A percentile compares a stretch with the other conserved stretches of the same genome.
phyloP scores from a whole-genome alignment of 83 land plant genomes.

The Larix sibirica region DNA sequence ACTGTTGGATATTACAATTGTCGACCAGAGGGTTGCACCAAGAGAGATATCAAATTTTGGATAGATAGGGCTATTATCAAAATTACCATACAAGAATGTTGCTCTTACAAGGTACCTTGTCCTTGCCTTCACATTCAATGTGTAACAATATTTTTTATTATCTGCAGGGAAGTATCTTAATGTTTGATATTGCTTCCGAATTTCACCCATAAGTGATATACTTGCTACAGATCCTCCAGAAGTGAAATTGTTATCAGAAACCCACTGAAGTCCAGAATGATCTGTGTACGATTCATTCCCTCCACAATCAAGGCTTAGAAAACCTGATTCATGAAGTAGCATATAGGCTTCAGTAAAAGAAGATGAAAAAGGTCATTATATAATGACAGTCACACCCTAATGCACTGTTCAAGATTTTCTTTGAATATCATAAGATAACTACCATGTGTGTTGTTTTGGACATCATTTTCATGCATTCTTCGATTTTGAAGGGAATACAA shows the following conservation, averaged over 20 bases:
- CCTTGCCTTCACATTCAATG: slow-evolving; percentile 45
- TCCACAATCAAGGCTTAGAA: slow-evolving; percentile 84
- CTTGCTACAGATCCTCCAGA: slow-evolving; percentile 42
- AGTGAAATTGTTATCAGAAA: slow-evolving; percentile 41
- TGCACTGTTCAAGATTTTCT: too few relatives aligned
- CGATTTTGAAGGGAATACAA: too few relatives aligned
- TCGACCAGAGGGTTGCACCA: slow-evolving; percentile 74
- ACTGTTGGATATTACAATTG: slow-evolving; percentile 63
- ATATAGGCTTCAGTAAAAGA: too few relatives aligned
- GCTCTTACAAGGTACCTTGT: slow-evolving; percentile 73
- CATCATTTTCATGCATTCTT: too few relatives aligned
- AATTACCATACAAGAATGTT: slow-evolving; percentile 78
- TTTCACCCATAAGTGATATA: slow-evolving; percentile 43
- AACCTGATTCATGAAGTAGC: slow-evolving; percentile 41
- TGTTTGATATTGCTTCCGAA: slow-evolving; percentile 45
- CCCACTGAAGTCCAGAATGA: slow-evolving; percentile 62
- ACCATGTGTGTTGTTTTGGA: too few relatives aligned
- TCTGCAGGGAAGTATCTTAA: slow-evolving; percentile 69
- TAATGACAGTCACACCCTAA: too few relatives aligned
- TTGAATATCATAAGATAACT: too few relatives aligned
- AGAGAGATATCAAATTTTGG: slow-evolving; percentile 78
- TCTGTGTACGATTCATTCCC: slow-evolving; percentile 56
- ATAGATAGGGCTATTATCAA: slow-evolving; percentile 59
- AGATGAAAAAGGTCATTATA: too few relatives aligned
- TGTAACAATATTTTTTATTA: slow-evolving; percentile 74